Evolutionary conservation across 257 asterid species (phyloP), one percentile per base, ranked within the genome.

Genomic region (Scutellaria galericulata): DNA sequence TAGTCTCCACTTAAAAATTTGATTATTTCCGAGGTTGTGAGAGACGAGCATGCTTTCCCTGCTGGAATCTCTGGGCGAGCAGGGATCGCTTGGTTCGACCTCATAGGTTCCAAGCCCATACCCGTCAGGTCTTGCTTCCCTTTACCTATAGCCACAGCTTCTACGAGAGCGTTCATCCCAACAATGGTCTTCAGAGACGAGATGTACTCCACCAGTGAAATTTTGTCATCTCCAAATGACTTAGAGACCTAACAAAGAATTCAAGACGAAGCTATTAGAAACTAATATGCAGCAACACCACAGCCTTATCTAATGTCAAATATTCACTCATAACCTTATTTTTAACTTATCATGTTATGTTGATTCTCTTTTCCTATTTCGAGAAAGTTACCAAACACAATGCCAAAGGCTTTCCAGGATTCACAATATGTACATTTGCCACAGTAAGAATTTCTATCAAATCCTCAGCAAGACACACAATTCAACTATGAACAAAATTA

Each of bases 41-140:
- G 90, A 44, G 84, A 72, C 13, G 96, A 80, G 63, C 92, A 90
- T 1, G 87, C 96, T 85, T 90, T 89, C 7, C 97, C 96, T 0
- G 75, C 71, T 4, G 97, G 98, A 31, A 90, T 82, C 77, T 87
- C 90, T 0, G 87, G 87, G 27, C 97, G 87, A 40, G 77, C 52
- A 15, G 81, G 79, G 48, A 31, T 51, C 24, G 72, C 80, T 22
- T 83, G 83, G 73, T 75, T 87, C 64, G 89, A 74, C 72, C 69
- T 83, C 15, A 72, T 42, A 75, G 88, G 75, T 44, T 89, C 97
- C 65, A 80, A 63, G 40, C 85, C 79, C 87, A 80, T 80, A 55
- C 83, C 58, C 0, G 97, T 89, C 45, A 93, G 86, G 73, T 93
- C 97, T 56, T 79, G 87, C 65, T 83, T 90, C 24, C 90, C 97